A percentile compares a stretch with the other conserved stretches of the same genome.
Conservation (phyloP, 164 flowering plant species). For the Protea cynaroides region DNA sequence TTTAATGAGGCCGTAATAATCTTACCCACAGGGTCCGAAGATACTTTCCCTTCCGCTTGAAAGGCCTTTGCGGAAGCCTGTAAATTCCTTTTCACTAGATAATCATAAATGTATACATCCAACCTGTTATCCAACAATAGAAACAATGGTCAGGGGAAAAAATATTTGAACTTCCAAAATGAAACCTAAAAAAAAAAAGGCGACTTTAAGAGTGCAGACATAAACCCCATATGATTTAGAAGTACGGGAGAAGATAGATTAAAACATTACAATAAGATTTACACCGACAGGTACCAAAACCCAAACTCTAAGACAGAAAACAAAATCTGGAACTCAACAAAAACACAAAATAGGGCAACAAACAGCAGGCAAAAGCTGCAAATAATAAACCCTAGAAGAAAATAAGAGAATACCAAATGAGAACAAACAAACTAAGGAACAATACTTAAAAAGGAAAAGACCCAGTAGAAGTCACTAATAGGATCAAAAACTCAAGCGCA, state of each 20-base stretch:
- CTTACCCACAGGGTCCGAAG: conserved; percentile 74
- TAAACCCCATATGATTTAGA: no score
- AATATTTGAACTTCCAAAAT: neutral
- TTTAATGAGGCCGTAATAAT: neutral
- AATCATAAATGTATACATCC: conserved; percentile 78
- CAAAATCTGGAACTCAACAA: neutral
- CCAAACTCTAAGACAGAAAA: neutral
- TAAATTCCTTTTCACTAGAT: conserved; percentile 63
- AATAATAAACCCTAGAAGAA: conserved; percentile 9
- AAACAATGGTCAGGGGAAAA: neutral
- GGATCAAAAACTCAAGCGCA: neutral
- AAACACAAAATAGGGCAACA: no score
- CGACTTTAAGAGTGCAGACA: neutral
- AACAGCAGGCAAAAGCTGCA: neutral
- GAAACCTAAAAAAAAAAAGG: no score
- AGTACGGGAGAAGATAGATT: neutral
- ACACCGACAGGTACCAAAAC: conserved; percentile 1
- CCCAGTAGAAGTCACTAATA: neutral
- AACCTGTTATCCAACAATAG: conserved; percentile 39
- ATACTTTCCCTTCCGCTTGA: conserved; percentile 67
- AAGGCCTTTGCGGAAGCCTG: conserved; percentile 64
- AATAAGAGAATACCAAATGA: neutral
- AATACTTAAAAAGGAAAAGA: neutral
- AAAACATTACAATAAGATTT: no score
- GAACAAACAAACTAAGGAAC: neutral